These are phyloP conservation scores for Colletotrichum sp. DNA, from an alignment of 2,329 filamentous ascomycete species.

Conservation along the genomic window DNA sequence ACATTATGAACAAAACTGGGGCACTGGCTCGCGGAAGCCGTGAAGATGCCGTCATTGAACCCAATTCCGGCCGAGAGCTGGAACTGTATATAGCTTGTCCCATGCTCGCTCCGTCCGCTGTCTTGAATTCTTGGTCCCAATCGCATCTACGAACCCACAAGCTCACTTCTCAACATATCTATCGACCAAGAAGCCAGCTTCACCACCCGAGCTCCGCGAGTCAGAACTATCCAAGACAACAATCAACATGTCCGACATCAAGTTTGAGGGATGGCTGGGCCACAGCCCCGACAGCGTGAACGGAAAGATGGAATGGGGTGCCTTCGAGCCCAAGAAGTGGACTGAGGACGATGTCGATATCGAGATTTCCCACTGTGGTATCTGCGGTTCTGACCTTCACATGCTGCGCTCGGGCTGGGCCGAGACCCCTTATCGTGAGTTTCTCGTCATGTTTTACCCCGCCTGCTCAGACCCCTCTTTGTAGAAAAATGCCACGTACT, in stretches of 20 bases:
- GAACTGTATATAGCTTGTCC: background rate
- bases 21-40: background rate
- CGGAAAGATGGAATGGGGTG: conserved; percentile 58
- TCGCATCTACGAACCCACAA: background rate
- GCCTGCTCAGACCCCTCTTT: background rate
- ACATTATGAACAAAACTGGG: background rate
- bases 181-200: background rate
- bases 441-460: background rate
- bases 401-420: conserved; percentile 60
- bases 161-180: background rate
- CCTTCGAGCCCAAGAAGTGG: conserved; percentile 68
- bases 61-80: background rate
- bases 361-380: conserved; percentile 67
- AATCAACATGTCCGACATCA: conserved; percentile 38
- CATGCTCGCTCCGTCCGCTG: background rate
- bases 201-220: background rate
- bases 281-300: conserved; percentile 41
- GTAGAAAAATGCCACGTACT: background rate
- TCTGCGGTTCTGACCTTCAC: conserved; percentile 68
- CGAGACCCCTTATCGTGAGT: conserved; percentile 42
- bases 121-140: too few relatives aligned
- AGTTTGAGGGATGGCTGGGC: conserved; percentile 59
- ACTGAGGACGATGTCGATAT: conserved; percentile 70
- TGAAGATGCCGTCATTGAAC: conserved; percentile 15
- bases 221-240: background rate